phyloP scores from a whole-genome alignment of 2,329 filamentous ascomycete genomes.

The Stemphylium lycopersici region DNA sequence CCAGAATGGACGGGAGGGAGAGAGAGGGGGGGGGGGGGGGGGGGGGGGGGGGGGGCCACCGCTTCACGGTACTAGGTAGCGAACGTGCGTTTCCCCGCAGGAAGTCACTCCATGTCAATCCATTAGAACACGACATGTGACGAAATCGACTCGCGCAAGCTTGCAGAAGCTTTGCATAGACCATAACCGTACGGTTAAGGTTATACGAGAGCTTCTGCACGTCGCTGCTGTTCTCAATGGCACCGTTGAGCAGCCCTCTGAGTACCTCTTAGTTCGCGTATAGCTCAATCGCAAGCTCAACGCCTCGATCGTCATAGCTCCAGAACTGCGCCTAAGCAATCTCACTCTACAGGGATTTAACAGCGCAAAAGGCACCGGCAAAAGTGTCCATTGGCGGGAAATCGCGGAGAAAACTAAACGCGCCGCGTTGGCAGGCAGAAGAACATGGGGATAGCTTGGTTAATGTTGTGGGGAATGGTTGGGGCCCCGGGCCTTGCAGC shows the following conservation, averaged over 20 bases:
- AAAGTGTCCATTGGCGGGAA: conserved; percentile 30
- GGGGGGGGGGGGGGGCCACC: conserved; percentile 15
- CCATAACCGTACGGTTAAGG: neutral
- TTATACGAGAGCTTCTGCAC: neutral
- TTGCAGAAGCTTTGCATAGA: conserved; percentile 1
- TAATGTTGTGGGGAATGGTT: conserved; percentile 32
- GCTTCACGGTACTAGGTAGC: conserved; percentile 14
- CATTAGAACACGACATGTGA: conserved; percentile 34
- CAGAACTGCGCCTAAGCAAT: conserved; percentile 6
- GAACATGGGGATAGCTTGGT: conserved; percentile 21
- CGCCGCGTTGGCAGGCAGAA: conserved; percentile 16
- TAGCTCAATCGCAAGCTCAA: conserved; percentile 9
- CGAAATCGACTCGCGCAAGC: conserved; percentile 15
- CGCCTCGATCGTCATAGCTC: conserved; percentile 14
- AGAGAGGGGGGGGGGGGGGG: too few species aligned
- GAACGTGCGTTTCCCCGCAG: conserved; percentile 35
- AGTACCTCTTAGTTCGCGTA: neutral
- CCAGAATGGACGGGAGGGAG: too few species aligned
- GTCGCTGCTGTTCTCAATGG: conserved; percentile 3
- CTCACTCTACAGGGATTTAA: conserved; percentile 6
- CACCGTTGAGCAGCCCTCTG: neutral
- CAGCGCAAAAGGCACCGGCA: conserved; percentile 9
- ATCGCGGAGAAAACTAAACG: conserved; percentile 30
- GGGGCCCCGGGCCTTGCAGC: conserved; percentile 19
- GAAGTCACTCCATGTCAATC: conserved; percentile 23